Conservation (phyloP, 1,139 yeast species). For the Yamadazyma dendronema region DNA sequence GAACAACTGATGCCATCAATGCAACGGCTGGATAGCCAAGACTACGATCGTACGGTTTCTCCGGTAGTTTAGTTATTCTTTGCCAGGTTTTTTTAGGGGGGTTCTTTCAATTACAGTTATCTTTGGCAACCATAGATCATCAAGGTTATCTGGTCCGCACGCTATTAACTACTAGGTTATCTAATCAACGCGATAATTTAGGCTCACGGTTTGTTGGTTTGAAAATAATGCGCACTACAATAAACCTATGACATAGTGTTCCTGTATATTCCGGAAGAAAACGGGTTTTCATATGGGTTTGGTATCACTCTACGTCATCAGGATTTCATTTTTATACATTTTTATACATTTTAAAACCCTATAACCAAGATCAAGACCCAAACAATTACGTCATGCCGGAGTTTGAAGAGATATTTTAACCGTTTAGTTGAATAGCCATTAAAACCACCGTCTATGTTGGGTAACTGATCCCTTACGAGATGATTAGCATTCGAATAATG, state of each 20-base stretch:
- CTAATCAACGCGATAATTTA: not conserved
- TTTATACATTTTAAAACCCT: too few relatives aligned
- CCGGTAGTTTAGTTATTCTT: not conserved
- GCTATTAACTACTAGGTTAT: not conserved
- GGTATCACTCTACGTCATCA: conserved; percentile 1
- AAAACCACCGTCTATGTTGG: too few relatives aligned
- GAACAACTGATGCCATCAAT: conserved; percentile 1
- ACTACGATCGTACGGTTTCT: not conserved
- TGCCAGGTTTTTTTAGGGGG: too few relatives aligned
- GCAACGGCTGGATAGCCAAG: not conserved
- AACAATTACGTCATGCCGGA: not conserved
- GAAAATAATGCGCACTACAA: not conserved
- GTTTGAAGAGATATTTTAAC: not conserved
- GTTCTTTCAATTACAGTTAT: too few relatives aligned
- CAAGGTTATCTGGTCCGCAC: too few relatives aligned
- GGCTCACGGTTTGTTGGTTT: not conserved
- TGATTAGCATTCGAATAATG: too few relatives aligned
- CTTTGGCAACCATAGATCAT: too few relatives aligned
- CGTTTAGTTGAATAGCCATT: not conserved
- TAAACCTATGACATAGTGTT: conserved; percentile 8
- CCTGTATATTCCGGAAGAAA: conserved; percentile 4
- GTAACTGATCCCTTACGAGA: too few relatives aligned
- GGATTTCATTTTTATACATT: not conserved
- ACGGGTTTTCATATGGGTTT: not conserved
- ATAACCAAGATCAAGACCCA: too few relatives aligned